These are phyloP conservation scores for Nannochloris sp. DNA, from an alignment of 139 green algal species.

Conservation along the genomic window DNA sequence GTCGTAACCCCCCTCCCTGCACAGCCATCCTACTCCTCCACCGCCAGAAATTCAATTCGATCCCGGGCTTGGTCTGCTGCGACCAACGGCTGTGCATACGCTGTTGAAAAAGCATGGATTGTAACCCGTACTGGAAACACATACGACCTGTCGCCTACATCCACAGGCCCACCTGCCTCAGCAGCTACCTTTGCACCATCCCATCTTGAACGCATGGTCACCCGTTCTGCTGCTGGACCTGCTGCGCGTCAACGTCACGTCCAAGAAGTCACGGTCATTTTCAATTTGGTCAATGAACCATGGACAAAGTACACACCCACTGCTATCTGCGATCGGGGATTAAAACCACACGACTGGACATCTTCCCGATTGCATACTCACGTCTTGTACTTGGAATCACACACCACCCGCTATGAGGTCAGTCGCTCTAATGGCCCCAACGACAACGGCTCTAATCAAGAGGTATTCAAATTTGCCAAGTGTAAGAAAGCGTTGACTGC, in stretches of 20 bases:
- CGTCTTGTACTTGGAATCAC: conserved; percentile 81
- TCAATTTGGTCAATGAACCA: conserved; percentile 93
- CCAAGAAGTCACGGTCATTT: conserved; percentile 85
- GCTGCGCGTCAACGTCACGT: conserved; percentile 11
- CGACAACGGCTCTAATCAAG: conserved; percentile 15
- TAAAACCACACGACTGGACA: conserved; percentile 82
- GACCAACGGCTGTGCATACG: conserved; percentile 55
- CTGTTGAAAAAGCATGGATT: conserved; percentile 72
- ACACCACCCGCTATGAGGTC: conserved; percentile 2
- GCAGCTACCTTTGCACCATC: conserved; percentile 71
- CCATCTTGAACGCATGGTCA: conserved; percentile 59
- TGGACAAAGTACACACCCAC: conserved; percentile 93
- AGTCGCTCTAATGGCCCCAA: background rate
- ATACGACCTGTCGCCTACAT: conserved; percentile 54
- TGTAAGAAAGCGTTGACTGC: conserved; percentile 50
- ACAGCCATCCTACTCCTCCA: conserved; percentile 51
- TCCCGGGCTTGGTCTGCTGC: conserved; percentile 67
- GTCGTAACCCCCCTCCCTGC: conserved; percentile 52
- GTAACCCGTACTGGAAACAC: conserved; percentile 39
- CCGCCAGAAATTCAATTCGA: conserved; percentile 65
- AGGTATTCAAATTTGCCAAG: conserved; percentile 43
- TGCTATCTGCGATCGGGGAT: conserved; percentile 77
- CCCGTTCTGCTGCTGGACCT: conserved; percentile 39
- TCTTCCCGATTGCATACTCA: conserved; percentile 70
- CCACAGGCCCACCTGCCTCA: conserved; percentile 28